A percentile compares a stretch with the other conserved stretches of the same genome.
phyloP scores from a whole-genome alignment of 441 rosid species.

The Populus hybrid region DNA sequence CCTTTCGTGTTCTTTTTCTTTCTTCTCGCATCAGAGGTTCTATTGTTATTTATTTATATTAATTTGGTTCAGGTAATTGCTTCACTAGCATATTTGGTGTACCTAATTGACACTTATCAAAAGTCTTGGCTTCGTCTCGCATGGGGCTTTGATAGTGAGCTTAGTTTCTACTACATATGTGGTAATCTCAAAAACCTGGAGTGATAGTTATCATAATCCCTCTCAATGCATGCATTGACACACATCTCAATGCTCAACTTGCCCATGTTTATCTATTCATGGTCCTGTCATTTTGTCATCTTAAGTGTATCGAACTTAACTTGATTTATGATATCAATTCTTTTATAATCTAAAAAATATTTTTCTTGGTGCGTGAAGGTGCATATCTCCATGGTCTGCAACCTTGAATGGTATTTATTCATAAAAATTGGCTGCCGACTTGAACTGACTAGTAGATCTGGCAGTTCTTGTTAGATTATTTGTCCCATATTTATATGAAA shows the following conservation, averaged over 20 bases:
- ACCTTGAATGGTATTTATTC: neutral
- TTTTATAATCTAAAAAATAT: neutral
- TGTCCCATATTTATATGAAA: neutral
- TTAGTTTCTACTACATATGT: conserved; percentile 94
- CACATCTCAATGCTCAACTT: neutral
- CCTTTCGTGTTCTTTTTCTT: neutral
- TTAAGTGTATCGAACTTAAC: neutral
- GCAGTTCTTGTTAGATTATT: neutral
- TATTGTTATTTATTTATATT: conserved; percentile 12
- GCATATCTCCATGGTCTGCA: neutral
- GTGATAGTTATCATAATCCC: conserved; percentile 10
- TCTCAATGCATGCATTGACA: conserved; percentile 7
- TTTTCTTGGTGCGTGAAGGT: neutral
- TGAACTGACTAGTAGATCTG: neutral
- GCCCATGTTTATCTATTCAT: neutral
- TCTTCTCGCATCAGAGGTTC: neutral
- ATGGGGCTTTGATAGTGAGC: conserved; percentile 88
- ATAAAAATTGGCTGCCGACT: neutral
- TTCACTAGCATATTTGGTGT: conserved; percentile 84
- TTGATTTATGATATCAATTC: neutral
- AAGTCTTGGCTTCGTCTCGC: conserved; percentile 85
- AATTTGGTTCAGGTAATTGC: conserved; percentile 70
- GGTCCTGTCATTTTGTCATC: neutral
- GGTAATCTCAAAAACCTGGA: conserved; percentile 51
- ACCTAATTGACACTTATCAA: conserved; percentile 69